Evolutionary conservation across 148 eudicot genomes (phyloP), one percentile per base, ranked within the genome.

Genomic region (Dysphania ambrosioides): DNA sequence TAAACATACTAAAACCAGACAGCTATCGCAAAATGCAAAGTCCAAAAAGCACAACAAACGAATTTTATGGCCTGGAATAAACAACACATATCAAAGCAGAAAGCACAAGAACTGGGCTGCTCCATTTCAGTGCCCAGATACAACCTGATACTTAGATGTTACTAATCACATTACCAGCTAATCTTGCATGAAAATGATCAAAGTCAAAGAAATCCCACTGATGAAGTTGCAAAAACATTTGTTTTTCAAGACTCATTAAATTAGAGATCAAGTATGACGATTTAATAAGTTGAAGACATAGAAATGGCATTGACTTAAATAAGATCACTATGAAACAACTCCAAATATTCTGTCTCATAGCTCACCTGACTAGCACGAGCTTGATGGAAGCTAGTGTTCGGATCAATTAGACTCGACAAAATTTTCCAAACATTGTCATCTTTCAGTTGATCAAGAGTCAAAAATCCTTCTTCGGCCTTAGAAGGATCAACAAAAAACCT

Each of bases 351-450:
- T 64, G 55, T 56, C 38, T 66, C 70, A 32, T 73, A 70, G 27
- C 88, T 83, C 84, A 95, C 99, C 84, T 90, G 88, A 77, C 65
- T 83, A 61, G 81, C 82, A 81, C 77, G 74, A 74, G 91, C 88
- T 74, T 89, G 86, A 80, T 63, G 76, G 78, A 80, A 80, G 79
- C 85, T 86, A 66, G 92, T 89, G 63, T 81, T 84, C 49, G 94
- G 90, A 80, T 95, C 91, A 77, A 92, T 84, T 60, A 95, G 79
- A 69, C n/a, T 75, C 5, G 78, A 62, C 70, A 95, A 73, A 67
- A 87, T 86, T 83, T 86, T 89, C 99, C 97, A 92, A 58, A 92
- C 55, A 64, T 90, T 92, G 40, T 86, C 85, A 83, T 95, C 99
- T 87, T 90, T 90, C 62, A 90, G 81, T 74, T 90, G 97, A 88